Evolutionary conservation across 2,329 filamentous ascomycete genomes (phyloP), one percentile per base, ranked within the genome.

Genomic region (Phialocephala subalpina): DNA sequence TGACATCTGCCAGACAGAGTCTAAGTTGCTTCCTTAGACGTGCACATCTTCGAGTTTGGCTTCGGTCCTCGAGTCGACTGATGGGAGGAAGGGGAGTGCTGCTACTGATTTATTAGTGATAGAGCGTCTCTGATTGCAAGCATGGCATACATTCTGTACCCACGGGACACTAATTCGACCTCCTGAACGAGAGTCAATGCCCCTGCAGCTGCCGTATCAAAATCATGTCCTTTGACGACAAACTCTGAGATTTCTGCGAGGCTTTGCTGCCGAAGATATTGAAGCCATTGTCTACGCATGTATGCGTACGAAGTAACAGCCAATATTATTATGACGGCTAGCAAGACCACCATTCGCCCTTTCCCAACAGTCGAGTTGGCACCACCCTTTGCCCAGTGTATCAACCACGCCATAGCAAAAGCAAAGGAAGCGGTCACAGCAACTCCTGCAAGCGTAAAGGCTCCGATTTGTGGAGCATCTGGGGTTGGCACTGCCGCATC

Each of bases 71-170:
- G 36, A 99, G 84, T 55, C 95, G 89, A 71, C 92, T 97, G 67
- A 97, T 91, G n/a, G 96, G 96, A 7, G 96, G 95, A 40, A 98
- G 81, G 27, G 94, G 95, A 18, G 89, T 91, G 82, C 93, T 97
- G 80, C 93, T 97, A 73, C 62, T 66, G 58, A 53, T 14, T 9
- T 55, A 25, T 75, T 59, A 75, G 65, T 62, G 65, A 42, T 29
- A 20, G 52, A 22, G 12, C 8, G 40, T n/a, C n/a, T 27, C 14
- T 33, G 8, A 35, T 20, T 1, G 9, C 18, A 22, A 40, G 20
- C 14, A 3, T 1, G 36, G 81, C 89, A 78, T 79, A 93, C 89
- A 97, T 84, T 80, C 92, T 86, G 78, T 97, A 97, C 25, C 94
- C 94, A 72, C 94, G 88, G 35, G 94, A 97, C 29, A 97, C 94